Conservation (phyloP, 2,329 filamentous ascomycete species). For the Emmonsiellopsis sp. region DNA sequence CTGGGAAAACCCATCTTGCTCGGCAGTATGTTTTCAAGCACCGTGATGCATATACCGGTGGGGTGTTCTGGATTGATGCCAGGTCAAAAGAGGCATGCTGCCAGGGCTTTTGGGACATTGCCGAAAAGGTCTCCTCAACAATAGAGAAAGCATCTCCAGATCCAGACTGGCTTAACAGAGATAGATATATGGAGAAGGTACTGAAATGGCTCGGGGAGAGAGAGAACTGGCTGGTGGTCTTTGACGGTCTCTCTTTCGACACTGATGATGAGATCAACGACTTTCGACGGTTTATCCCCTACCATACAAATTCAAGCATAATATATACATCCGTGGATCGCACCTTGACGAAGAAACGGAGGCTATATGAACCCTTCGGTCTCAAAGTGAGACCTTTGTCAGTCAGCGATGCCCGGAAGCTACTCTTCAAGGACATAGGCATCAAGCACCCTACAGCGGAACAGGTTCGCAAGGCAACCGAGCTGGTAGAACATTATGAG, state of each 20-base stretch:
- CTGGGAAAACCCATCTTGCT: slow-evolving; percentile 61
- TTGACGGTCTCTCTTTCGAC: slow-evolving; percentile 59
- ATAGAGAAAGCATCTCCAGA: slow-evolving; percentile 34
- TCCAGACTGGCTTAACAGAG: slow-evolving; percentile 30
- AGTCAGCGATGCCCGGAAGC: slow-evolving; percentile 48
- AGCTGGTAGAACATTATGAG: slow-evolving; percentile 56
- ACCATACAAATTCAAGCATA: slow-evolving; percentile 52
- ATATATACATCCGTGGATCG: slow-evolving; percentile 61
- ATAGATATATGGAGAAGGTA: slow-evolving; percentile 48
- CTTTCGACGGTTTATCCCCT: slow-evolving; percentile 55
- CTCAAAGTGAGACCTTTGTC: slow-evolving; percentile 49
- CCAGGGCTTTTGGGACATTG: slow-evolving; percentile 58
- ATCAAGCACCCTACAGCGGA: slow-evolving; percentile 48
- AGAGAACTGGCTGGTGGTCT: slow-evolving; percentile 57
- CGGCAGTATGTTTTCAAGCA: slow-evolving; percentile 58
- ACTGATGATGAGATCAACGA: slow-evolving; percentile 42
- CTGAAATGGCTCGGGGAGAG: slow-evolving; percentile 53
- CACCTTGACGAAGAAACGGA: slow-evolving; percentile 46
- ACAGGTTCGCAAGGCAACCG: slow-evolving; percentile 49
- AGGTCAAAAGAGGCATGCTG: slow-evolving; percentile 51
- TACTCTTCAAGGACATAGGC: slow-evolving; percentile 55
- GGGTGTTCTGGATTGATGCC: slow-evolving; percentile 61
- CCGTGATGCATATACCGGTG: slow-evolving; percentile 51
- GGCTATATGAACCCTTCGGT: slow-evolving; percentile 51
- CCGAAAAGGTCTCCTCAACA: slow-evolving; percentile 45